Base-by-base conservation (phyloP, 2,329 filamentous ascomycete species). In the Fusarium aywerte region DNA sequence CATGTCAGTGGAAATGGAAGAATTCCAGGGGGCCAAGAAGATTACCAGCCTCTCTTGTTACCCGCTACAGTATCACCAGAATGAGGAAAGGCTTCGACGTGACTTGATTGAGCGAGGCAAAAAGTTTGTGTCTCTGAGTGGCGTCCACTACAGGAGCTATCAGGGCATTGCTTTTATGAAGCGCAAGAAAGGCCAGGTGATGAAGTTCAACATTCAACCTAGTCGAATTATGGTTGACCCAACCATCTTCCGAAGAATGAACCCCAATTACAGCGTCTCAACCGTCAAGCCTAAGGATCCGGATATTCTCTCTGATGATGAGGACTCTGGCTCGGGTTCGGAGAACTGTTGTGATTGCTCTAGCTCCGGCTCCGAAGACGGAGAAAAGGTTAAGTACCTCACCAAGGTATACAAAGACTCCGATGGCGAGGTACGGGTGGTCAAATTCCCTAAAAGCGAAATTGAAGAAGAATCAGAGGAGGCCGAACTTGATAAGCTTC, bases 211-310 rank as follows among this genome's bases (percentile, higher is more conserved):
- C 74, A 90, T 97, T 76, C 92, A 93, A 65, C 92, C 93, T 64
- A 91, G 93, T 18, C 89, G 94, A 29, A 85, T 97, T 65, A 97
- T 97, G 93, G 84, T 97, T 23, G 94, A 97, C 74, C 88, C 92
- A 0, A 88, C 88, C 5, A 92, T 91, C 39, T 93, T 96, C 79
- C 88, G 92, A 10, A 87, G 92, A 32, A 92, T 95, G 76, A 92
- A 96, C 69, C 92, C 93, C 1, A 97, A 97, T 75, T 97, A 97
- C 69, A 87, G 86, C 0, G 87, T 95, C 70, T 92, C 90, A 21
- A 84, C 86, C 3, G 89, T 97, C 54, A 89, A 90, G 48, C 87
- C 91, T 0, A 90, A 91, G 69, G 90, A 93, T 58, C 84, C 87
- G 25, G 87, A 91, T 69, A 76, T 87, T 2, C 73, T 88, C 2